Conservation (phyloP, 2,329 filamentous ascomycete genomes). For the Colletotrichum scovillei region DNA sequence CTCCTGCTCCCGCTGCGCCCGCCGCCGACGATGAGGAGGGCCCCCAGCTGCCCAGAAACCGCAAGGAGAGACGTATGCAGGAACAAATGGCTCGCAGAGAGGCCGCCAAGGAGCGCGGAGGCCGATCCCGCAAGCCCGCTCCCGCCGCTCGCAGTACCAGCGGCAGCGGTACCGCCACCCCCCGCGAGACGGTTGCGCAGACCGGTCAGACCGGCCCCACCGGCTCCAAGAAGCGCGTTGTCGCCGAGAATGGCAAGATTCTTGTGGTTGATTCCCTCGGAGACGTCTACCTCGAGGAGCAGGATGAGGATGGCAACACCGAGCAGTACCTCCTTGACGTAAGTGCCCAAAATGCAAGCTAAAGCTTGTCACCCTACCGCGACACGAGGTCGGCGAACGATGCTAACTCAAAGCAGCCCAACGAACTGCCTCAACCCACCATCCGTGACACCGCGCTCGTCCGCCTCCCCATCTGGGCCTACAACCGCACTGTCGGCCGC, state of each 20-base stretch:
- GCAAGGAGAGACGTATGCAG: slow-evolving; percentile 88
- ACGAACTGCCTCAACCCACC: slow-evolving; percentile 82
- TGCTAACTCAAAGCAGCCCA: slow-evolving; percentile 63
- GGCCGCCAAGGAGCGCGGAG: slow-evolving; percentile 53
- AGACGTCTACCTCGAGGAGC: slow-evolving; percentile 94
- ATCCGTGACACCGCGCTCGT: slow-evolving; percentile 86
- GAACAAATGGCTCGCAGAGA: slow-evolving; percentile 85
- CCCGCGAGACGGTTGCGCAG: slow-evolving; percentile 62
- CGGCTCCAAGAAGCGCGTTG: slow-evolving; percentile 86
- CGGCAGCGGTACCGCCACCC: slow-evolving; percentile 41
- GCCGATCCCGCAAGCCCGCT: slow-evolving; percentile 49
- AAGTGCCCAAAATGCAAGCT: slow-evolving; percentile 52
- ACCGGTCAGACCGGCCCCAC: slow-evolving; percentile 65
- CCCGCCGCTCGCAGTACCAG: slow-evolving; percentile 44
- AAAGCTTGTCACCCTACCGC: not conserved
- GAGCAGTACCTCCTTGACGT: slow-evolving; percentile 91
- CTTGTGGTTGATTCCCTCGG: slow-evolving; percentile 92
- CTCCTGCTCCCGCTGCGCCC: slow-evolving; percentile 56
- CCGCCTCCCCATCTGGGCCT: slow-evolving; percentile 81
- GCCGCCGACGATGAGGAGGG: slow-evolving; percentile 58
- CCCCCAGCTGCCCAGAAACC: slow-evolving; percentile 74
- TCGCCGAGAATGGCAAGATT: slow-evolving; percentile 95
- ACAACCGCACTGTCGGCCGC: slow-evolving; percentile 66
- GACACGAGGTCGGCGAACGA: not conserved
- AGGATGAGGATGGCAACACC: slow-evolving; percentile 85